These are phyloP conservation scores for Pleurotus giganteus DNA, from an alignment of 768 basidiomycete genomes.

Conservation along the genomic window DNA sequence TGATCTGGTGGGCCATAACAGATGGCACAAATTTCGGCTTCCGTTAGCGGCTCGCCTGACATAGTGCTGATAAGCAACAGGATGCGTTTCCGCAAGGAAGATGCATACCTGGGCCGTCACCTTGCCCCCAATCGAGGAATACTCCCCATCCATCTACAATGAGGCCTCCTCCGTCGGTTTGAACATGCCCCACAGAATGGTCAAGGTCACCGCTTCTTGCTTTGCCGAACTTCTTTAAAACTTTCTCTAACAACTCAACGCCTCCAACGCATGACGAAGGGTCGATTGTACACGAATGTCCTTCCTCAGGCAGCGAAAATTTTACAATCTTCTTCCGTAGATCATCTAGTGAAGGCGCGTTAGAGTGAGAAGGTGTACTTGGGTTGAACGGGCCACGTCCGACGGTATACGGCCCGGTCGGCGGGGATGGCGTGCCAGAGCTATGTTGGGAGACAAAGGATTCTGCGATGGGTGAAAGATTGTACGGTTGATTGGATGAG, in stretches of 20 bases:
- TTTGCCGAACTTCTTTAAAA: conserved; percentile 88
- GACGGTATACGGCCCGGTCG: conserved; percentile 47
- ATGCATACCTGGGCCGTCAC: conserved; percentile 51
- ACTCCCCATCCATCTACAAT: conserved; percentile 90
- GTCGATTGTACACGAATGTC: conserved; percentile 73
- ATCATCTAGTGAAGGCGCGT: conserved; percentile 66
- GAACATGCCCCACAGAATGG: conserved; percentile 49
- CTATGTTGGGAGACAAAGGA: conserved; percentile 41
- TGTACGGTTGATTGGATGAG: conserved; percentile 30
- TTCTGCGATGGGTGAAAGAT: conserved; percentile 76
- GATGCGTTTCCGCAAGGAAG: conserved; percentile 11
- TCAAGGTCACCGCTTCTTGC: conserved; percentile 40
- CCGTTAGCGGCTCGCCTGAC: conserved; percentile 72
- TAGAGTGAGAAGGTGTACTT: conserved; percentile 37
- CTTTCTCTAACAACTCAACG: conserved; percentile 84
- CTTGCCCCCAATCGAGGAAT: conserved; percentile 61
- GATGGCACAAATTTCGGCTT: conserved; percentile 77
- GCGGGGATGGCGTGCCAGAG: conserved; percentile 48
- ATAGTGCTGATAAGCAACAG: not conserved
- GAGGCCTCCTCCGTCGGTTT: conserved; percentile 71
- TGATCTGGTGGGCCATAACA: conserved; percentile 80
- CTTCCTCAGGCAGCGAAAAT: conserved; percentile 83
- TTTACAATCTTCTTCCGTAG: conserved; percentile 84
- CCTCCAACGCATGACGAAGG: conserved; percentile 79
- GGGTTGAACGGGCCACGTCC: conserved; percentile 61